Percentiles rank a stretch among this genome's conserved stretches.
Evolutionary conservation across 1,284 basidiomycete species (phyloP).

Genomic region (Butyriboletus appendiculatus): DNA sequence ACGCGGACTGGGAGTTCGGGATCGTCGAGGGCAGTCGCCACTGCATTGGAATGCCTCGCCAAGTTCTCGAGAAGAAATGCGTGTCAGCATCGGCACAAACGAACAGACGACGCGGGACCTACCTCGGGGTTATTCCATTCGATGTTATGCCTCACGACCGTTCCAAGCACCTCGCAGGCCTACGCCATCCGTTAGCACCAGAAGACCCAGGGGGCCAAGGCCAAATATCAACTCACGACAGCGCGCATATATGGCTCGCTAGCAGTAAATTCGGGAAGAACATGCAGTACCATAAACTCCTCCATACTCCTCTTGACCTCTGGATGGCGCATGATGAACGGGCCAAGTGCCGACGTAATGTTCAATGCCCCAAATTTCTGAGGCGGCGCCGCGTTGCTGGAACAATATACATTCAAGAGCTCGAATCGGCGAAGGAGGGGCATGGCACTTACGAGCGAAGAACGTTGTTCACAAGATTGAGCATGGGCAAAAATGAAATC

Average conservation of each 20-base stretch:
- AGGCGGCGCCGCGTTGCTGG: conserved; percentile 53
- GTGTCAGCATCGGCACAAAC: background rate
- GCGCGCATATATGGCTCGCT: conserved; percentile 72
- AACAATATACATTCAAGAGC: background rate
- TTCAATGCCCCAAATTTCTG: conserved; percentile 84
- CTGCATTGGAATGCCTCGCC: conserved; percentile 60
- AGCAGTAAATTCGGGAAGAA: conserved; percentile 69
- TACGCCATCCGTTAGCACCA: conserved; percentile 30
- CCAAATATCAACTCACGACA: conserved; percentile 49
- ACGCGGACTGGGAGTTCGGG: conserved; percentile 82
- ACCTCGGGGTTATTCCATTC: conserved; percentile 69
- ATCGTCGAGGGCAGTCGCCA: conserved; percentile 68
- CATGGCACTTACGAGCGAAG: conserved; percentile 57
- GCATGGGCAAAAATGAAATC: conserved; percentile 74
- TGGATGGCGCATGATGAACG: conserved; percentile 79
- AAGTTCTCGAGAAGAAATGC: conserved; percentile 48
- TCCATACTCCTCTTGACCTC: conserved; percentile 78
- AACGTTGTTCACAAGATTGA: conserved; percentile 73
- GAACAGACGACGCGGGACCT: conserved; percentile 11
- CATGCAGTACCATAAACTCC: conserved; percentile 69
- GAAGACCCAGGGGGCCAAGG: background rate
- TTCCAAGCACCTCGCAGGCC: conserved; percentile 80
- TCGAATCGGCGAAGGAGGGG: background rate
- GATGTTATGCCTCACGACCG: conserved; percentile 66
- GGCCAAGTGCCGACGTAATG: conserved; percentile 74